These are phyloP conservation scores for Candida gigantensis DNA, from an alignment of 1,139 yeast genomes.

Conservation along the genomic window DNA sequence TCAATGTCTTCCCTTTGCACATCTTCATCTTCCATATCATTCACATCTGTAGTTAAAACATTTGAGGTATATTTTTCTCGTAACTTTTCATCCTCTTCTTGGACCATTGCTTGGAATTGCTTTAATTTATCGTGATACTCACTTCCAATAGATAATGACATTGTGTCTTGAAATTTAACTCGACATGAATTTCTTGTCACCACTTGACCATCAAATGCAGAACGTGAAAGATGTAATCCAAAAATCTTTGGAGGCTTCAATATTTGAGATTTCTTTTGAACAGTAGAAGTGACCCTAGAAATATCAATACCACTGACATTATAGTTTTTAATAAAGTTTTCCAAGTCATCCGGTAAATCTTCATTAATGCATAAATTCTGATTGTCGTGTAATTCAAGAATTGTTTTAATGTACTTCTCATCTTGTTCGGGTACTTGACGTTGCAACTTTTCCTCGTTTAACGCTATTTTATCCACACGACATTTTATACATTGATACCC, in stretches of 20 bases:
- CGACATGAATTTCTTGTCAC: slow-evolving; percentile 76
- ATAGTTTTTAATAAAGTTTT: slow-evolving; percentile 48
- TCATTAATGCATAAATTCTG: slow-evolving; percentile 56
- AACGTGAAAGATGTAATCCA: slow-evolving; percentile 79
- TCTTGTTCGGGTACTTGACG: slow-evolving; percentile 18
- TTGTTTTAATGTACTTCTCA: slow-evolving; percentile 21
- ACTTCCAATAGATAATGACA: slow-evolving; percentile 54
- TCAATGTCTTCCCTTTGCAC: slow-evolving; percentile 46
- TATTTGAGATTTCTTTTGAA: slow-evolving; percentile 63
- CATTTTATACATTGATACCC: slow-evolving; percentile 82
- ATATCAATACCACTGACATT: slow-evolving; percentile 45
- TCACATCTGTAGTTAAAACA: slow-evolving; percentile 43
- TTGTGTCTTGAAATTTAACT: slow-evolving; percentile 61
- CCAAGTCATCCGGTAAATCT: slow-evolving; percentile 50
- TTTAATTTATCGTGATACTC: slow-evolving; percentile 41
- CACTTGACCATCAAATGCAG: slow-evolving; percentile 70
- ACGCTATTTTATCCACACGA: slow-evolving; percentile 52
- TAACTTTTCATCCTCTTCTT: slow-evolving; percentile 19
- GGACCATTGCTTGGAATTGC: slow-evolving; percentile 30
- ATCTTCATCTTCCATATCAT: slow-evolving; percentile 49
- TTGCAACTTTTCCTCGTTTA: slow-evolving; percentile 25
- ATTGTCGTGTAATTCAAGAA: slow-evolving; percentile 32
- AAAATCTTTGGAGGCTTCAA: slow-evolving; percentile 69
- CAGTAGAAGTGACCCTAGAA: slow-evolving; percentile 56
- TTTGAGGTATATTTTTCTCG: slow-evolving; percentile 20